Evolutionary conservation across 192 early-diverging fungal genomes (phyloP), one percentile per base, ranked within the genome.

Genomic region (Rhizoclosmatium globosum): DNA sequence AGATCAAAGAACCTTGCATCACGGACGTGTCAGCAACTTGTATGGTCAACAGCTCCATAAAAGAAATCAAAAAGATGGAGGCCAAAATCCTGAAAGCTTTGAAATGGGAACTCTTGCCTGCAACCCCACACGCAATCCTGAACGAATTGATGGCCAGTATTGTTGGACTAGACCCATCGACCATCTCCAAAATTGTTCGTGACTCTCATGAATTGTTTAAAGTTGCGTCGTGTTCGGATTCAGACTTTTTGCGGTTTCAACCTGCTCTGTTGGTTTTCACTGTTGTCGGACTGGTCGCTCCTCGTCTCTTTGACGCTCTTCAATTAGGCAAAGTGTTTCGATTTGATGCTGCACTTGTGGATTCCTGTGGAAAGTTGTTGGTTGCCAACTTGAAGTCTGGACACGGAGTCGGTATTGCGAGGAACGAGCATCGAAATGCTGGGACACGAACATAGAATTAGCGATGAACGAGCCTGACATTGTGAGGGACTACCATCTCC

Each of bases 1-100:
- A 76, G 13, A n/a, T 66, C 17, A 76, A 76, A 9, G 74, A 76
- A 41, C 74, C 74, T 2, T 76, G 74, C 41, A 53, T 76, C 31
- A 48, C 43, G 39, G 74, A 76, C 41, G 48, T 76, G 23, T 11
- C 31, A 13, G 74, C 31, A 50, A 2, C 19, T 17, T 66, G 44
- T 13, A 46, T 67, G 44, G 64, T 66, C 41, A 21, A 21, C 1
- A 59, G 44, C 60, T 43, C 53, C 46, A n/a, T 50, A 2, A 66
- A 31, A 23, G 74, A 76, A 11, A 56, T 76, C 48, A 76, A 76
- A 45, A 21, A 43, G 15, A 66, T 31, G 11, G 74, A 76, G 48
- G 46, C 47, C 4, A 76, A 66, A 76, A 31, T 76, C 4, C 41
- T 76, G 47, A 66, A 66, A 39, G 46, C 31, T 21, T 43, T 76